Conservation (phyloP, 192 early-diverging fungal genomes). For the Linnemannia elongata region DNA sequence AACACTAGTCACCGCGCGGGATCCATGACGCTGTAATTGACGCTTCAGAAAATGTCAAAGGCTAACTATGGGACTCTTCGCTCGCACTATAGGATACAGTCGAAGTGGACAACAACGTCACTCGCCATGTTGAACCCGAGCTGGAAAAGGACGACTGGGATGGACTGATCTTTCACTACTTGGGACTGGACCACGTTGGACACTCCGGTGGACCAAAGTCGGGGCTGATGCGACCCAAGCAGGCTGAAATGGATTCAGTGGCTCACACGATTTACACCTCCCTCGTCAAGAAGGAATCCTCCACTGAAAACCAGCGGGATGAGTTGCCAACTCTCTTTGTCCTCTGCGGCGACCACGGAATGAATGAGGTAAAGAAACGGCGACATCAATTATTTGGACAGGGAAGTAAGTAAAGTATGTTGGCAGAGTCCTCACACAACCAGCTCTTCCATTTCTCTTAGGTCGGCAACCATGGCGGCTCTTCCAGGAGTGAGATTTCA, state of each 20-base stretch:
- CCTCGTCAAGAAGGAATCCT: slow-evolving; percentile 13
- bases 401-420: neutral
- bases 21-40: neutral
- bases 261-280: slow-evolving; percentile 68
- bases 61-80: neutral
- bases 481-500: slow-evolving; percentile 66
- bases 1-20: neutral
- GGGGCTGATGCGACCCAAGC: slow-evolving; percentile 80
- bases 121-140: slow-evolving; percentile 72
- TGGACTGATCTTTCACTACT: slow-evolving; percentile 80
- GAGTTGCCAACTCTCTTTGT: slow-evolving; percentile 77
- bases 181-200: slow-evolving; percentile 89
- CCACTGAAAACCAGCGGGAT: neutral
- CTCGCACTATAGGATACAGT: slow-evolving; percentile 71
- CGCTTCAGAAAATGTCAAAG: no score
- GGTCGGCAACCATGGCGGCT: slow-evolving; percentile 73
- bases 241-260: slow-evolving; percentile 81
- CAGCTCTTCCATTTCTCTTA: slow-evolving; percentile 6
- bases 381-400: no score
- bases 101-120: slow-evolving; percentile 82
- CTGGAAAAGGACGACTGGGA: slow-evolving; percentile 73
- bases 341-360: slow-evolving; percentile 87
- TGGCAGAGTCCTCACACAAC: neutral
- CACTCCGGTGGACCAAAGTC: slow-evolving; percentile 80
- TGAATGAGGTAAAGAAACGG: slow-evolving; percentile 73